Evolutionary conservation across 768 basidiomycete genomes (phyloP).

Genomic region (Lactifluus subvellereus): DNA sequence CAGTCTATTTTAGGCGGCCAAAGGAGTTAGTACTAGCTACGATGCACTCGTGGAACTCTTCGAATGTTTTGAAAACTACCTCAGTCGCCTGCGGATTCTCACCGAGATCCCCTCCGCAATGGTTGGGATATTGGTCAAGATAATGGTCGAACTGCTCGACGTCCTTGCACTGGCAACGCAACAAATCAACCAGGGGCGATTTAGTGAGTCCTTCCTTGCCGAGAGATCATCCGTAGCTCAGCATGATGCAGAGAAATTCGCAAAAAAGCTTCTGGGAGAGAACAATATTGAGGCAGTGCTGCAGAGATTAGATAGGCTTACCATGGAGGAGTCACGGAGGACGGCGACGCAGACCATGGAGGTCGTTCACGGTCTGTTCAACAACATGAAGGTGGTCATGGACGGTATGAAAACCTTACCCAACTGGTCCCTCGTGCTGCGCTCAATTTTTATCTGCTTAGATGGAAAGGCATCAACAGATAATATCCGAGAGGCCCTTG

Average conservation of each 20-base stretch:
- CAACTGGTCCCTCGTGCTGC: no score
- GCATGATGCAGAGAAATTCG: neutral
- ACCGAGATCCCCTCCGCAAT: neutral
- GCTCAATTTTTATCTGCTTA: neutral
- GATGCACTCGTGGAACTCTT: neutral
- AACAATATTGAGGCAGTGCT: neutral
- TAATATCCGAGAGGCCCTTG: neutral
- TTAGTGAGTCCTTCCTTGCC: neutral
- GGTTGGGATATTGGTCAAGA: neutral
- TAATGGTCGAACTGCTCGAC: neutral
- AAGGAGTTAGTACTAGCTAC: neutral
- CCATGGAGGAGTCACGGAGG: neutral
- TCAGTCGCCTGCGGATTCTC: neutral
- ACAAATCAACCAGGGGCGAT: neutral
- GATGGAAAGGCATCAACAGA: neutral
- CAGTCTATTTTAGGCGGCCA: neutral
- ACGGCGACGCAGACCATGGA: neutral
- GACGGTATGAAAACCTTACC: neutral
- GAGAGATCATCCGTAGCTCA: neutral
- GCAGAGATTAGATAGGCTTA: slow-evolving; percentile 1
- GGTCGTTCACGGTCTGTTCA: slow-evolving; percentile 1
- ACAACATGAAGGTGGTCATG: slow-evolving; percentile 4
- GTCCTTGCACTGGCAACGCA: slow-evolving; percentile 2
- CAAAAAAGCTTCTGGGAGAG: neutral
- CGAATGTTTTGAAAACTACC: slow-evolving; percentile 1